Percentiles rank a stretch among this genome's conserved stretches.
Evolutionary conservation across 139 green algal species (phyloP).

Genomic region (Monoraphidium neglectum): DNA sequence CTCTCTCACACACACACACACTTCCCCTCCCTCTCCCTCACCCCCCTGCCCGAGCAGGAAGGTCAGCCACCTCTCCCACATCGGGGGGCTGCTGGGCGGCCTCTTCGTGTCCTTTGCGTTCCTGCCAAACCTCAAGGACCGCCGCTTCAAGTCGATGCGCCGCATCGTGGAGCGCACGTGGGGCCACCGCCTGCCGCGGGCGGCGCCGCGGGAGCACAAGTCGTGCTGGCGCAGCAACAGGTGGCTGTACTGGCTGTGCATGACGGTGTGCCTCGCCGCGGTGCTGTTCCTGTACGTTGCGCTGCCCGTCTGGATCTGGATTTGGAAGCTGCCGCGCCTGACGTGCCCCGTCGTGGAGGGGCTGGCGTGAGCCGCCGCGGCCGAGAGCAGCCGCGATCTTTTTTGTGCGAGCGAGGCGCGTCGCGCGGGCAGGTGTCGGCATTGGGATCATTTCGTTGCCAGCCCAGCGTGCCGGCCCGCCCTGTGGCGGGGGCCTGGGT

Average conservation of each 20-base stretch:
- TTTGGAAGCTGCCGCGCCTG: conserved; percentile 8
- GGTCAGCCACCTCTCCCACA: conserved; percentile 66
- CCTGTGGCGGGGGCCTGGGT: too few relatives aligned
- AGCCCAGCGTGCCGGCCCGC: too few relatives aligned
- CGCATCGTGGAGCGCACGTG: neutral
- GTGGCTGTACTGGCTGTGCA: conserved; percentile 13
- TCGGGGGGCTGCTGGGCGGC: conserved; percentile 71
- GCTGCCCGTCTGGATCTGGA: conserved; percentile 36
- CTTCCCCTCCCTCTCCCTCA: too few relatives aligned
- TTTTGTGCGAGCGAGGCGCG: too few relatives aligned
- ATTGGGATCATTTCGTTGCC: too few relatives aligned
- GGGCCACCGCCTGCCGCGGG: neutral
- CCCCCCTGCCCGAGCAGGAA: neutral
- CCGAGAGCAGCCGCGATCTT: too few relatives aligned
- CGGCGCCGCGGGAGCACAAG: neutral
- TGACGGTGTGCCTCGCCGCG: conserved; percentile 9
- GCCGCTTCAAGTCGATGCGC: conserved; percentile 44
- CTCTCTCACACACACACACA: neutral
- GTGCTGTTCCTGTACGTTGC: conserved; percentile 28
- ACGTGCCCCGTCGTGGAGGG: conserved; percentile 1
- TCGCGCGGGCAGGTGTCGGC: too few relatives aligned
- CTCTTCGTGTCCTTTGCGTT: conserved; percentile 68
- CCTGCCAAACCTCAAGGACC: conserved; percentile 61
- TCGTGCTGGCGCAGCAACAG: conserved; percentile 13
- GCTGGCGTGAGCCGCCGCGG: too few relatives aligned